Conservation (phyloP, 495 filamentous ascomycete genomes). For the Articulospora tetracladia region DNA sequence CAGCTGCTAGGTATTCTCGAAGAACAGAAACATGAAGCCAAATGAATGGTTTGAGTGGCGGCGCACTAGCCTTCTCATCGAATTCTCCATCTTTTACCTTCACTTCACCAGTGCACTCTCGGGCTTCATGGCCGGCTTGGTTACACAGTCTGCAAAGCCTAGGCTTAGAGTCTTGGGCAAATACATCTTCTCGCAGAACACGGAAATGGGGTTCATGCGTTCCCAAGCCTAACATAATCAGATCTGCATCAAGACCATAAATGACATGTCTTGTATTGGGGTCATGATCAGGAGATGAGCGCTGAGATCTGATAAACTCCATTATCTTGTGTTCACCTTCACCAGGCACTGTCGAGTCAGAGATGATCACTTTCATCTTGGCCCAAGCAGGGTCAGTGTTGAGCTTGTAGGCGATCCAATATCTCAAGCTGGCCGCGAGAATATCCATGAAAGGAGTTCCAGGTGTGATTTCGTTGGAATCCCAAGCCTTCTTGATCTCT, state of each 20-base stretch:
- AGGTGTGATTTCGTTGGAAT: constrained; percentile 96
- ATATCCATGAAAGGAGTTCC: constrained; percentile 99
- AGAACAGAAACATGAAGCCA: constrained; percentile 94
- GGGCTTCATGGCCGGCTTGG: constrained; percentile 82
- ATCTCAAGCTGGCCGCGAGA: constrained; percentile 83
- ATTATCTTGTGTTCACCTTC: constrained; percentile 99
- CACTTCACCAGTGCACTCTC: constrained; percentile 75
- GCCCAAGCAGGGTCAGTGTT: constrained; percentile 97
- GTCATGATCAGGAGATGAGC: constrained; percentile 83
- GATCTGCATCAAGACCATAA: constrained; percentile 92
- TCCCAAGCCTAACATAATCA: constrained; percentile 97
- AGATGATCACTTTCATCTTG: constrained; percentile 96
- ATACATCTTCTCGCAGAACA: constrained; percentile 95
- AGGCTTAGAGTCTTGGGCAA: constrained; percentile 78
- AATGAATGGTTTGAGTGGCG: constrained; percentile 83
- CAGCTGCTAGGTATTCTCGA: constrained; percentile 87
- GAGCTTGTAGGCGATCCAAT: constrained; percentile 95
- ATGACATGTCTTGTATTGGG: constrained; percentile 97
- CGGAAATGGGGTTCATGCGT: constrained; percentile 98
- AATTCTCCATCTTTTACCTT: constrained; percentile 84
- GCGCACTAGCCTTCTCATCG: constrained; percentile 73
- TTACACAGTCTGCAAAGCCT: constrained; percentile 83
- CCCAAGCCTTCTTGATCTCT: constrained; percentile 87
- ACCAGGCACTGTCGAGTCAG: constrained; percentile 94
- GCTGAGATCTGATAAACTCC: constrained; percentile 94